These are phyloP conservation scores for Trichoderma sp. DNA, from an alignment of 2,329 filamentous ascomycete genomes.

Conservation along the genomic window DNA sequence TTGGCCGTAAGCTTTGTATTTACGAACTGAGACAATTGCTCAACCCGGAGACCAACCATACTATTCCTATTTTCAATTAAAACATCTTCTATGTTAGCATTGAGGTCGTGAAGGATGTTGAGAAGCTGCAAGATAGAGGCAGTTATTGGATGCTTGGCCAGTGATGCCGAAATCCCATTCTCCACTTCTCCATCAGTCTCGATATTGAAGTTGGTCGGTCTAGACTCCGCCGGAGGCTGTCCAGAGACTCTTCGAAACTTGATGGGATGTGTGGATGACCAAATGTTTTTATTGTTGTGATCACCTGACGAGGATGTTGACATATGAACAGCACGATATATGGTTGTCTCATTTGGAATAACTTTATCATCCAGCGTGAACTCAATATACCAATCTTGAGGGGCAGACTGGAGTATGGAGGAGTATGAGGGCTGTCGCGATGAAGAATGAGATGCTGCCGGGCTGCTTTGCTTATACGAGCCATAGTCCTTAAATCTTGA, in stretches of 20 bases:
- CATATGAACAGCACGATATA: constrained; percentile 90
- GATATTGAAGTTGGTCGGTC: constrained; percentile 58
- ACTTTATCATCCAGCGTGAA: constrained; percentile 85
- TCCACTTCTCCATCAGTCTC: constrained; percentile 58
- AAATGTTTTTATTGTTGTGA: constrained; percentile 74
- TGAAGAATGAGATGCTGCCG: constrained; percentile 58
- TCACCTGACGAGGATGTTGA: constrained; percentile 59
- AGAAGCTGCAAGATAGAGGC: constrained; percentile 85
- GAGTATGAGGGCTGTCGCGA: constrained; percentile 79
- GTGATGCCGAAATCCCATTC: constrained; percentile 72
- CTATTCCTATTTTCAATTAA: constrained; percentile 73
- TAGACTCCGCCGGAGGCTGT: constrained; percentile 74
- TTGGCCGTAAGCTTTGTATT: constrained; percentile 98
- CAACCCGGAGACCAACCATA: constrained; percentile 70
- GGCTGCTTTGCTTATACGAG: constrained; percentile 48
- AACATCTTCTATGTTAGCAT: constrained; percentile 91
- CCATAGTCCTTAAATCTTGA: constrained; percentile 46
- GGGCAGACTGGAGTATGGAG: constrained; percentile 75
- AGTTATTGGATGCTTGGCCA: constrained; percentile 82
- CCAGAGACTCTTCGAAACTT: constrained; percentile 87
- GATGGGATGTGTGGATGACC: constrained; percentile 88
- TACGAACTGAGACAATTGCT: constrained; percentile 91
- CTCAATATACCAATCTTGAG: constrained; percentile 96
- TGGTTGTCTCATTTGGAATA: constrained; percentile 88
- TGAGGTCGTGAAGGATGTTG: constrained; percentile 88